Base-by-base conservation (phyloP, 257 asterid genomes). In the Paraleonurus japonicus region DNA sequence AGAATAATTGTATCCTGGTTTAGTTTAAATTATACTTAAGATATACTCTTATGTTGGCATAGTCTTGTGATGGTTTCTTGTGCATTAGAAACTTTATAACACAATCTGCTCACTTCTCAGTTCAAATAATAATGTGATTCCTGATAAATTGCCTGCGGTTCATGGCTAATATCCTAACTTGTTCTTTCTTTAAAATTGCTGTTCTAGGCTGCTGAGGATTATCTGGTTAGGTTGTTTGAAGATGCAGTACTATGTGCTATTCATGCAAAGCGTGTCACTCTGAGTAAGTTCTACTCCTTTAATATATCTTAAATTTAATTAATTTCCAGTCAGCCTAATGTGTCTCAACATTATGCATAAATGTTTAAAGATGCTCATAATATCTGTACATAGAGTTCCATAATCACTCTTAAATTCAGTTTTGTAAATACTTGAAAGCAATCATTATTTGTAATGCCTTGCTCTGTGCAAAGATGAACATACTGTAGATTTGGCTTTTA, bases 181-280 rank as follows among this genome's bases (percentile, higher is more conserved):
- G 27, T 65, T 61, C 7, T 61, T 43, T 69, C 74, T 55, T 73
- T 67, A 30, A 24, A 23, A 57, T 69, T 76, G 73, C 65, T 71
- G 47, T 65, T 69, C 67, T 78, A 92, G 98, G 96, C 96, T 62
- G 85, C 96, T 26, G 98, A 92, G 84, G 91, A 86, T 48, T 91
- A 80, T 75, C 33, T 85, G 26, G 92, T 94, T 62, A 77, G 70
- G 72, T 63, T 94, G 86, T 92, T 94, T 82, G 93, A 83, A 75
- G 98, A 92, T 83, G 86, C 96, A 67, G 82, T 86, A 86, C 85
- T 92, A 5, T 94, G 99, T 75, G 89, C 99, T 7, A 75, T 94
- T 67, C 99, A 94, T 80, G 99, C 98, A 35, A 94, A 84, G 90
- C 98, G 98, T 12, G 96, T 94, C 8, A 94, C 99, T 11, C 74